A percentile compares a stretch with the other conserved stretches of the same genome.
phyloP scores from a whole-genome alignment of 2,329 filamentous ascomycete genomes.

The Monilinia vaccinii-corymbosi region DNA sequence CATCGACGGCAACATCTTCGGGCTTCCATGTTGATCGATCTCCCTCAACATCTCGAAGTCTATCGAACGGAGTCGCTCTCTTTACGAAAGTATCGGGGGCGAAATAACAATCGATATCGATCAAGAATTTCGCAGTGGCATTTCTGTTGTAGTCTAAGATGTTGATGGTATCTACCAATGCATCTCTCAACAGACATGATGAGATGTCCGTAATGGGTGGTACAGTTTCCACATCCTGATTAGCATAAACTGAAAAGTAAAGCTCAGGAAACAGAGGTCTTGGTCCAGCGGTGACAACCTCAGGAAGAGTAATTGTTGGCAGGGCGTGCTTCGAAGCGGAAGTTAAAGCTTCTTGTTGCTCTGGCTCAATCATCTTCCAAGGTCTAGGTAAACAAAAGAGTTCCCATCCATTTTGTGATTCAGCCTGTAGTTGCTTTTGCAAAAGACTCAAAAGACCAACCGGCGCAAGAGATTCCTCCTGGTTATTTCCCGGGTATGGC shows the following conservation, averaged over 20 bases:
- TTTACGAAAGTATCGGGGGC: conserved; percentile 84
- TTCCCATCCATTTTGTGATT: conserved; percentile 67
- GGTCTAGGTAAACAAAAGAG: conserved; percentile 60
- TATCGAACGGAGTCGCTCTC: conserved; percentile 85
- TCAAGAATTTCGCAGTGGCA: conserved; percentile 75
- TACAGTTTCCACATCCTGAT: conserved; percentile 83
- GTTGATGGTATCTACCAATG: conserved; percentile 86
- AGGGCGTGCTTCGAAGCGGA: conserved; percentile 65
- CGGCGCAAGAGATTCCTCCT: conserved; percentile 51
- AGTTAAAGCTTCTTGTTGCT: conserved; percentile 50
- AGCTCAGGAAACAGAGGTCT: conserved; percentile 82
- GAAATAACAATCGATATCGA: conserved; percentile 94
- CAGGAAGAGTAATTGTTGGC: conserved; percentile 66
- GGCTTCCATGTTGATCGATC: conserved; percentile 84
- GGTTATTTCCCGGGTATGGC: conserved; percentile 61
- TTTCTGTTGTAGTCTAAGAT: conserved; percentile 88
- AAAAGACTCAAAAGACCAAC: conserved; percentile 72
- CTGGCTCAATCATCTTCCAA: conserved; percentile 54
- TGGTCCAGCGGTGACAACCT: conserved; percentile 63
- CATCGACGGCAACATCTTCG: conserved; percentile 94
- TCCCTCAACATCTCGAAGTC: conserved; percentile 60
- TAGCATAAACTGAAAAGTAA: conserved; percentile 83
- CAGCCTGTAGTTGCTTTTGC: conserved; percentile 75
- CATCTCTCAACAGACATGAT: conserved; percentile 75
- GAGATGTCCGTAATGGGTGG: conserved; percentile 68